Base-by-base conservation (phyloP, 2,329 filamentous ascomycete species). In the Penicillium sp. region DNA sequence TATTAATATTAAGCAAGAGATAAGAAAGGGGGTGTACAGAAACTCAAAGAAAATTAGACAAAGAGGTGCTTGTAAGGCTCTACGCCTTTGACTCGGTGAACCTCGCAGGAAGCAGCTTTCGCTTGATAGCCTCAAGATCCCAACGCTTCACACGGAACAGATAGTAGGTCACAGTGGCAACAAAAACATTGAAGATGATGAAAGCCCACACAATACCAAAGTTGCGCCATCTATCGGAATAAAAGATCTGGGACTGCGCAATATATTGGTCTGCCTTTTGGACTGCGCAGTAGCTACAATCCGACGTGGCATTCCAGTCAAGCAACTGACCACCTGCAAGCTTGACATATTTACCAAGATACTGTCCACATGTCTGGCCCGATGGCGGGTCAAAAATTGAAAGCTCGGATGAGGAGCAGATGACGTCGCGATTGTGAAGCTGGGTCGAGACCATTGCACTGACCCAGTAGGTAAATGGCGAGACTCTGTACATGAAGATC, bases 361-460 rank as follows among this genome's bases (percentile, higher is more conserved):
- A 93, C 11, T 84, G 66, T 0, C 60, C 67, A 69, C 90, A 93
- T 0, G 83, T 89, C 68, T 78, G 62, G 18, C 81, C 81, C 0
- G 62, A 61, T 0, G 84, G 81, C 0, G 91, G 87, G 3, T 84
- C 70, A 69, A 96, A 89, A 35, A 76, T 70, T 7, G 91, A 77
- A 55, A 85, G 82, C 71, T 96, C 93, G 67, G 89, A 89, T 4
- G 72, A 60, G 0, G 88, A 86, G 74, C 92, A 96, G 0, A 72
- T 62, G 18, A 94, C 86, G 0, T 77, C 47, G 0, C 85, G 86
- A 67, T 89, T 87, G 39, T 89, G 89, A 1, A 96, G 78, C 7
- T 85, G 90, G 1, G 85, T 84, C 0, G 87, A 82, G 0, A 94
- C 73, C 80, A 96, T 87, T n/a, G 87, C 89, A 7, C 83, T 83